Evolutionary conservation across 176 grass and related monocot species (phyloP).

Genomic region (Zoysia japonica): DNA sequence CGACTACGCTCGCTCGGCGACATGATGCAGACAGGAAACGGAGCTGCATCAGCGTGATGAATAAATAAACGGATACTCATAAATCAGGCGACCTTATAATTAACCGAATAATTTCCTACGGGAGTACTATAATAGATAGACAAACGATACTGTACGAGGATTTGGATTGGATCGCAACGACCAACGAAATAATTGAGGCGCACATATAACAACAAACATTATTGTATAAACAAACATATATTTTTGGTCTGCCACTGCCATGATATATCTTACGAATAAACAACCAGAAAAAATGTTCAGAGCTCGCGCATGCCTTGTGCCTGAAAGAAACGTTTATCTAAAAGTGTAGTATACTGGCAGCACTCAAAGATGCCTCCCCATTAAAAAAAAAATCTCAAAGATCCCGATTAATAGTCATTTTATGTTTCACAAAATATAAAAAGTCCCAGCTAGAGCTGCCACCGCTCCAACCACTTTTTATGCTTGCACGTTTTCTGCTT

Average conservation of each 20-base stretch:
- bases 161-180: not conserved
- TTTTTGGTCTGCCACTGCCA: not conserved
- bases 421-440: not conserved
- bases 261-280: not conserved
- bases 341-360: no score
- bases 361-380: no score
- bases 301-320: not conserved
- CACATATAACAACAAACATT: not conserved
- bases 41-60: not conserved
- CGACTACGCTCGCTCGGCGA: conserved; percentile 5
- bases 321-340: not conserved
- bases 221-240: not conserved
- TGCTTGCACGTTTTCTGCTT: conserved; percentile 18
- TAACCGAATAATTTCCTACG: not conserved
- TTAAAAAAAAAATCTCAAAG: no score
- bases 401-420: no score
- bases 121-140: not conserved
- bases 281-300: not conserved
- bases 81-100: conserved; percentile 4
- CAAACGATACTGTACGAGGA: not conserved
- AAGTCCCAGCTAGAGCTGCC: not conserved
- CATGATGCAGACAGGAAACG: not conserved
- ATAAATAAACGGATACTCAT: not conserved
- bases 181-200: conserved; percentile 26
- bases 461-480: conserved; percentile 19